These are phyloP conservation scores for Talaromyces sp. DNA, from an alignment of 2,329 filamentous ascomycete species.

Conservation along the genomic window DNA sequence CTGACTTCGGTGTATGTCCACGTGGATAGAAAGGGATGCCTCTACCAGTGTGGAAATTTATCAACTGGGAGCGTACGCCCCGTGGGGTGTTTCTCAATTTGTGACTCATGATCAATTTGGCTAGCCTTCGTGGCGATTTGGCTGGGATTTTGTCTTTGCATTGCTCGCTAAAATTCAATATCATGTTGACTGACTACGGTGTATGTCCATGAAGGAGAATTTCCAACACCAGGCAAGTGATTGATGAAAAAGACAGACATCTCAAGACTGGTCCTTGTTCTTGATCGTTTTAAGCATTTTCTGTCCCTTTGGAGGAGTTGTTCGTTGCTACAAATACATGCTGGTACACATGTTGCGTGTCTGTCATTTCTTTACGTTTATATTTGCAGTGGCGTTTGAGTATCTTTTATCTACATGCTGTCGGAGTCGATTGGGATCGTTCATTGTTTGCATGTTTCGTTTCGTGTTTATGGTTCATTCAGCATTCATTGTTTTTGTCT, in stretches of 20 bases:
- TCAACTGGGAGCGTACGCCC: background rate
- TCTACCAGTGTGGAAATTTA: background rate
- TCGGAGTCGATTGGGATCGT: background rate
- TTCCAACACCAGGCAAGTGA: background rate
- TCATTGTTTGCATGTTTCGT: background rate
- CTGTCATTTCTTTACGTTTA: background rate
- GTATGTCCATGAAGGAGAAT: background rate
- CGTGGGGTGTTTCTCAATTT: background rate
- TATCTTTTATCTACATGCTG: background rate
- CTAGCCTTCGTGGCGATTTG: background rate
- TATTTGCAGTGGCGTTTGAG: background rate
- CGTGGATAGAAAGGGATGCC: background rate
- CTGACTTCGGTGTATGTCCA: conserved; percentile 17
- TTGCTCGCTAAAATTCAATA: background rate
- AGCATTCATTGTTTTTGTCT: background rate
- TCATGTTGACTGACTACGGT: conserved; percentile 5
- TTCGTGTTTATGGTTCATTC: background rate
- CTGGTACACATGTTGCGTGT: background rate
- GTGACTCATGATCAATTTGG: background rate
- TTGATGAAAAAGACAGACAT: background rate
- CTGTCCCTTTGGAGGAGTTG: background rate
- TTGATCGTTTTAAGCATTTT: background rate
- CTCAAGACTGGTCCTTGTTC: background rate
- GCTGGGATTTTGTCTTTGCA: background rate
- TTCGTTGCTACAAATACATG: background rate